These are phyloP conservation scores for Silene noctiflora DNA, from an alignment of 179 eudicot genomes.

Conservation along the genomic window DNA sequence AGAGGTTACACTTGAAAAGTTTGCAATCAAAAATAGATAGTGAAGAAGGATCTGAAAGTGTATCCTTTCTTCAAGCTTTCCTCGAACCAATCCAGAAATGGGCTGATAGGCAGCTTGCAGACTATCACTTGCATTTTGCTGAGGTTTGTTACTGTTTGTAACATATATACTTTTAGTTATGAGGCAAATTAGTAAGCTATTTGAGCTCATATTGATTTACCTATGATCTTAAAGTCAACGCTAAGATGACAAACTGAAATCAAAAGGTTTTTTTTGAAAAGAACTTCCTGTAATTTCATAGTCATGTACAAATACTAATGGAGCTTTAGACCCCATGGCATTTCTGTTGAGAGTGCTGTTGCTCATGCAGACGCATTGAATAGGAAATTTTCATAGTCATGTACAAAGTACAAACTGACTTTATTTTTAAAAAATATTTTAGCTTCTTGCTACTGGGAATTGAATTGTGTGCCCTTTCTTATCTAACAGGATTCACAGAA, in stretches of 20 bases:
- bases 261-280: not conserved
- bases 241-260: not conserved
- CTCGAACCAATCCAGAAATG: conserved; percentile 81
- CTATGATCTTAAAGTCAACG: not conserved
- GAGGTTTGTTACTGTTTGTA: conserved; percentile 55
- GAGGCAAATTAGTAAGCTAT: conserved; percentile 4
- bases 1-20: conserved; percentile 81
- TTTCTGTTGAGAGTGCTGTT: conserved; percentile 10
- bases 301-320: conserved; percentile 5
- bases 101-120: conserved; percentile 89
- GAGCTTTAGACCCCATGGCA: not conserved
- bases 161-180: conserved; percentile 12
- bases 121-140: conserved; percentile 77
- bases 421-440: no score
- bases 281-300: conserved; percentile 6
- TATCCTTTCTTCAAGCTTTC: conserved; percentile 82
- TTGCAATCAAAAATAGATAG: conserved; percentile 65
- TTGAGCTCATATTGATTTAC: conserved; percentile 6
- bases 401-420: no score
- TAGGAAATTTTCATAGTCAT: not conserved
- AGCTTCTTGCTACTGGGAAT: conserved; percentile 13
- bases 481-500: conserved; percentile 52
- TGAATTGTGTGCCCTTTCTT: not conserved
- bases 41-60: conserved; percentile 56
- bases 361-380: conserved; percentile 14